Evolutionary conservation across 768 basidiomycete genomes (phyloP).

Genomic region (Mycena filopes): DNA sequence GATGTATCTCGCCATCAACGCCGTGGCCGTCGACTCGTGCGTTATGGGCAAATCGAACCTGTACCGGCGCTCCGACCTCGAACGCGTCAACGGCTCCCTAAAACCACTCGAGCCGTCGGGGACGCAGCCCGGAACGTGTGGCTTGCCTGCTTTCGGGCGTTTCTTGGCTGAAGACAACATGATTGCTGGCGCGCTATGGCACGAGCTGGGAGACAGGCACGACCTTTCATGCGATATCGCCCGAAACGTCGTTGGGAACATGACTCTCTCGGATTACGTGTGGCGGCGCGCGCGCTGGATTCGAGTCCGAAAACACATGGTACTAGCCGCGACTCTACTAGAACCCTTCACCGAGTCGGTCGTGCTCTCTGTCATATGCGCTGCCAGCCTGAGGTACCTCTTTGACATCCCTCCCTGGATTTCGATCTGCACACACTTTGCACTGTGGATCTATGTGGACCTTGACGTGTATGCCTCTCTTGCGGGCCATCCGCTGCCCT

Average conservation of each 20-base stretch:
- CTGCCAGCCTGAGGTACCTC: conserved; percentile 62
- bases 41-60: conserved; percentile 97
- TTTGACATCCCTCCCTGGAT: conserved; percentile 63
- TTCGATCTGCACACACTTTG: conserved; percentile 68
- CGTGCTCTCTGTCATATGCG: conserved; percentile 72
- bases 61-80: conserved; percentile 90
- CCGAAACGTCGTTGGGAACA: conserved; percentile 87
- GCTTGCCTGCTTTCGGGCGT: conserved; percentile 83
- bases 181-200: conserved; percentile 94
- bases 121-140: conserved; percentile 50
- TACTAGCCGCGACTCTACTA: conserved; percentile 81
- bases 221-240: conserved; percentile 93
- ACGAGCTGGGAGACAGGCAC: conserved; percentile 89
- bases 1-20: conserved; percentile 96
- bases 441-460: conserved; percentile 82
- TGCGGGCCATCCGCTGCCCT: conserved; percentile 69
- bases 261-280: conserved; percentile 87
- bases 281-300: conserved; percentile 96
- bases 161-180: conserved; percentile 99
- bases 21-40: conserved; percentile 90
- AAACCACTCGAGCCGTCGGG: conserved; percentile 51
- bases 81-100: conserved; percentile 75
- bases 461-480: conserved; percentile 85
- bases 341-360: conserved; percentile 96
- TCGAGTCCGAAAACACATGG: conserved; percentile 95